Evolutionary conservation across 768 basidiomycete genomes (phyloP), one percentile per base, ranked within the genome.

Genomic region (Tulasnella sp.): DNA sequence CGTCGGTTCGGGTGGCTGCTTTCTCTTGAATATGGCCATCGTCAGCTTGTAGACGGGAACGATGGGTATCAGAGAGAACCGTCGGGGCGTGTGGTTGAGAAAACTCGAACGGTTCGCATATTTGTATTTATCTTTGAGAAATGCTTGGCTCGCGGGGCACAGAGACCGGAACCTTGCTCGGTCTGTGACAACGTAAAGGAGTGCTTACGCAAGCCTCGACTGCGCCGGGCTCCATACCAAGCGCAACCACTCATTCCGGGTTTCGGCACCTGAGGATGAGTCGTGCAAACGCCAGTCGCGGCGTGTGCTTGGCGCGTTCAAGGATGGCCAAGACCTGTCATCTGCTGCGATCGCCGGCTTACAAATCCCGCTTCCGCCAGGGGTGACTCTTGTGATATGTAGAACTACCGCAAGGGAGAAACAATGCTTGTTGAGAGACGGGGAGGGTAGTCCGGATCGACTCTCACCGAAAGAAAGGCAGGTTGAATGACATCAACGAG

Each of bases 131-230:
- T 69, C 31, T 31, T 69, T 9, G 28, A 37, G 64, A 69, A 14
- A 8, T 5, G 28, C 64, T 69, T 69, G 64, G 64, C 64, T 7
- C 7, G n/a, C n/a, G 64, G 64, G 64, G 28, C 64, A 54, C 22
- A n/a, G 50, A 22, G 64, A 18, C 5, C 7, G 28, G 14, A 28
- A n/a, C n/a, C n/a, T 69, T 69, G 64, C 34, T 37, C 64, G 34
- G 64, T 22, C 20, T 54, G 20, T 54, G 2, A 22, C 24, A n/a
- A 46, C 50, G 50, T 54, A 54, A 54, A 22, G 20, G 24, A n/a
- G n/a, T n/a, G 18, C 50, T 54, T 69, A 69, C 64, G 64, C 64
- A 69, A 69, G 64, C 64, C n/a, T 69, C 64, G 64, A 31, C 31
- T 69, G 64, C 64, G n/a, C n/a, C n/a, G 64, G 34, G 34, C 31